A percentile compares a stretch with the other conserved stretches of the same genome.
Evolutionary conservation across 1,139 yeast species (phyloP).

Genomic region (Martiniozyma asiatica): DNA sequence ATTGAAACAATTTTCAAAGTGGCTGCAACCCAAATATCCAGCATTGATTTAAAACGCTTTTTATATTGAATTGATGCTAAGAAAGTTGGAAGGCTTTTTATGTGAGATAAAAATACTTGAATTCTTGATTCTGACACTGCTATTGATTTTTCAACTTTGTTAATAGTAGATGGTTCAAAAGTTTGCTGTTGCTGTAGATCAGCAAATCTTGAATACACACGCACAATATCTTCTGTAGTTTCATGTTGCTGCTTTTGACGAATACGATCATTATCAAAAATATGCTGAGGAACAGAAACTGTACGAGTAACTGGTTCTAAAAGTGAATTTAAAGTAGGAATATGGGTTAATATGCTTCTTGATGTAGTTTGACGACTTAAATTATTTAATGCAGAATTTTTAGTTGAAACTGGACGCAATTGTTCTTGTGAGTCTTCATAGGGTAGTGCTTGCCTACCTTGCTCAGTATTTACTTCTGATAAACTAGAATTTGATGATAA

Average conservation of each 20-base stretch:
- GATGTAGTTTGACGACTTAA: too few species aligned
- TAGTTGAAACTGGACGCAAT: too few species aligned
- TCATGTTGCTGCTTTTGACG: conserved; percentile 39
- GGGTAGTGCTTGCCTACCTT: too few species aligned
- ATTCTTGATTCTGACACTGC: background rate
- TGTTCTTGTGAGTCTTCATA: too few species aligned
- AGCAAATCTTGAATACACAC: conserved; percentile 33
- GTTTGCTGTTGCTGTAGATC: too few species aligned
- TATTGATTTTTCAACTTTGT: background rate
- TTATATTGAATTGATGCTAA: conserved; percentile 2
- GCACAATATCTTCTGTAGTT: conserved; percentile 43
- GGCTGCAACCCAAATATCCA: conserved; percentile 6
- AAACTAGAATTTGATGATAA: too few species aligned
- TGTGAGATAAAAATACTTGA: background rate
- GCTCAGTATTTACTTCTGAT: too few species aligned
- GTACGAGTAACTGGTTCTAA: conserved; percentile 4
- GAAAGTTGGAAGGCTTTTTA: background rate
- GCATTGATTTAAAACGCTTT: conserved; percentile 3
- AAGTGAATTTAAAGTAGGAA: too few species aligned
- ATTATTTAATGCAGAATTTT: too few species aligned
- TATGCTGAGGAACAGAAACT: conserved; percentile 9
- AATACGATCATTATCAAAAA: conserved; percentile 21
- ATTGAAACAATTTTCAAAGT: conserved; percentile 8
- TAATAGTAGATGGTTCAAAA: too few species aligned
- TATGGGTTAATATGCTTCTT: too few species aligned